These are phyloP conservation scores for Hura crepitans DNA, from an alignment of 441 rosid species.

Conservation along the genomic window DNA sequence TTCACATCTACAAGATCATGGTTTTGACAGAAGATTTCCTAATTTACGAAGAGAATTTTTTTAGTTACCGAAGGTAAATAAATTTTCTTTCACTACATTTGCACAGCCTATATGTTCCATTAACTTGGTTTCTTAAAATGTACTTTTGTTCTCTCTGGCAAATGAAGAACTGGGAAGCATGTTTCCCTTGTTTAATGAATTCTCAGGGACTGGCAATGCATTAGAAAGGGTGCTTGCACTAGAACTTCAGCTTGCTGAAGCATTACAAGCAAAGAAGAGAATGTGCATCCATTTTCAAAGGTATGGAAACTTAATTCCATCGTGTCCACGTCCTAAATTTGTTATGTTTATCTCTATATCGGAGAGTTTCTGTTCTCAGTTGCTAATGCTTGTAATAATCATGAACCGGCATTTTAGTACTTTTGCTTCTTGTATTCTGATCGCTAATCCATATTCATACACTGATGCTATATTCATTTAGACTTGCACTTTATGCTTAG, in stretches of 20 bases:
- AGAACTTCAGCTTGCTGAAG: slow-evolving; percentile 89
- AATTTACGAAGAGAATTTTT: slow-evolving; percentile 58
- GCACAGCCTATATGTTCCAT: slow-evolving; percentile 5
- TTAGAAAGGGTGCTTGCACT: slow-evolving; percentile 89
- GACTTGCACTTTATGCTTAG: background rate
- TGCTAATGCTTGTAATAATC: background rate
- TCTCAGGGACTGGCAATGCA: slow-evolving; percentile 59
- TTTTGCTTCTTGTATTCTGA: background rate
- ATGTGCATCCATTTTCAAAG: slow-evolving; percentile 71
- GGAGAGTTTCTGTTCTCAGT: background rate
- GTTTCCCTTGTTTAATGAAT: slow-evolving; percentile 58
- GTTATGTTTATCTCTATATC: background rate
- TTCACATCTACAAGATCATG: slow-evolving; percentile 46
- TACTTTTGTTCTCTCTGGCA: slow-evolving; percentile 46
- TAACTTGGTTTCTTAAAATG: slow-evolving; percentile 6
- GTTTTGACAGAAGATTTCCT: slow-evolving; percentile 52
- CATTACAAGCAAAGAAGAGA: slow-evolving; percentile 70
- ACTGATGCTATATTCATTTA: background rate
- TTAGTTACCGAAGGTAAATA: slow-evolving; percentile 65
- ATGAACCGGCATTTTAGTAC: background rate
- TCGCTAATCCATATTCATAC: background rate
- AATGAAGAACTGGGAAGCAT: slow-evolving; percentile 79
- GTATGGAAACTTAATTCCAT: slow-evolving; percentile 28
- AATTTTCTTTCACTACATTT: slow-evolving; percentile 8
- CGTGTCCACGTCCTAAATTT: background rate